These are phyloP conservation scores for Paecilomyces niveus DNA, from an alignment of 2,329 filamentous ascomycete species.

Conservation along the genomic window DNA sequence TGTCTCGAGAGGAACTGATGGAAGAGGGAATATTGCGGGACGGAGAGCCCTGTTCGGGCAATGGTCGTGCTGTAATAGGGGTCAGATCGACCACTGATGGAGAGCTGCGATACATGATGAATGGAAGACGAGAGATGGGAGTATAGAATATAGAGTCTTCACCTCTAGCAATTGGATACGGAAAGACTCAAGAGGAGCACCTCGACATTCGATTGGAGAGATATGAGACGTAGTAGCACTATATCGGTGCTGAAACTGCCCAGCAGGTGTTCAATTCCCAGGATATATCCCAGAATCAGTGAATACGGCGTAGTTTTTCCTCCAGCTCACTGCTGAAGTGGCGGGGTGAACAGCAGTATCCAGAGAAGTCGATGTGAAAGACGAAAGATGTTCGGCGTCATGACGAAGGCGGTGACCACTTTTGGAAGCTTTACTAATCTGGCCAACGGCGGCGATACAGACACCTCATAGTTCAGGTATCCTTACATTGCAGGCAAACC, in stretches of 20 bases:
- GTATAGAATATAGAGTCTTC: background rate
- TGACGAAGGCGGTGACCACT: background rate
- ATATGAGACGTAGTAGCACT: too few relatives aligned
- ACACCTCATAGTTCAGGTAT: background rate
- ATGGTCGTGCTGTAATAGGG: background rate
- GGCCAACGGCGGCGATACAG: background rate
- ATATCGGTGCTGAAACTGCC: background rate
- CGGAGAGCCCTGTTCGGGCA: background rate
- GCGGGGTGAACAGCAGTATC: background rate
- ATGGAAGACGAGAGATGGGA: background rate
- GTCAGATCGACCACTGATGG: constrained; percentile 11
- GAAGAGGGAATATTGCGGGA: background rate
- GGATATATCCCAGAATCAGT: background rate
- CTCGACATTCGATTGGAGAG: background rate
- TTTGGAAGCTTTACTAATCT: background rate
- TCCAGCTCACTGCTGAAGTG: background rate
- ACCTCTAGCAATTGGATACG: background rate
- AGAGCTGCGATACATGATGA: constrained; percentile 9
- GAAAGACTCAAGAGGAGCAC: too few relatives aligned
- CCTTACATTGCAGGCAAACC: background rate
- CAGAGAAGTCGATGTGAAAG: background rate
- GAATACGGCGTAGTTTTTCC: background rate
- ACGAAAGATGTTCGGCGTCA: background rate
- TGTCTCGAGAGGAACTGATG: background rate
- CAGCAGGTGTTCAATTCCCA: background rate